Percentiles rank a stretch among this genome's conserved stretches.
Evolutionary conservation across 805 yeast species (phyloP).

Genomic region (Candida stauntonica): DNA sequence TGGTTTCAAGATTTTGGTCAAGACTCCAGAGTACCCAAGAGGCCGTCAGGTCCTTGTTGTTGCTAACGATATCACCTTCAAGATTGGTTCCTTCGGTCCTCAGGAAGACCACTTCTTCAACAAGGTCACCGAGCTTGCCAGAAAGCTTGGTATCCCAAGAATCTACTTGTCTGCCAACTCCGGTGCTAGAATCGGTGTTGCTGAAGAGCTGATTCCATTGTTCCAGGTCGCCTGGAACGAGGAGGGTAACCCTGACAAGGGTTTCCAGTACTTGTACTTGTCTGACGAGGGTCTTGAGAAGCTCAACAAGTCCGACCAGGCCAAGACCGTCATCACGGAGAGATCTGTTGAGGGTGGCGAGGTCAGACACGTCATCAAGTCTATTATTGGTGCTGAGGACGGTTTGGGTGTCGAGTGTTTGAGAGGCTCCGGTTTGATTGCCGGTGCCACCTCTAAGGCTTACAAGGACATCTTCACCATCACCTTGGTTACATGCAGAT

Average conservation of each 20-base stretch:
- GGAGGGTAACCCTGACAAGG: slow-evolving; percentile 68
- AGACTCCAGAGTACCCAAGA: slow-evolving; percentile 95
- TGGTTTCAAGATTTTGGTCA: slow-evolving; percentile 84
- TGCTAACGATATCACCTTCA: slow-evolving; percentile 96
- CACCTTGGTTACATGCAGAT: slow-evolving; percentile 98
- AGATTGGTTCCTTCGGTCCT: slow-evolving; percentile 99
- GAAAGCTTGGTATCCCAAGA: slow-evolving; percentile 90
- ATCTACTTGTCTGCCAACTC: slow-evolving; percentile 96
- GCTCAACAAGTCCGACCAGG: slow-evolving; percentile 55
- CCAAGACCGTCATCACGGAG: slow-evolving; percentile 66
- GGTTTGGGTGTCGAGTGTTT: slow-evolving; percentile 98
- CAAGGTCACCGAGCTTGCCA: slow-evolving; percentile 88
- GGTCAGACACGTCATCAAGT: slow-evolving; percentile 72
- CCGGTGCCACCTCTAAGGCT: slow-evolving; percentile 97
- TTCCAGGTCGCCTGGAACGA: slow-evolving; percentile 93
- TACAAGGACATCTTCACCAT: slow-evolving; percentile 96
- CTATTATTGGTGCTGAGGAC: slow-evolving; percentile 90
- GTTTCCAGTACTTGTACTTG: slow-evolving; percentile 86
- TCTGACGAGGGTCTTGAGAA: slow-evolving; percentile 58
- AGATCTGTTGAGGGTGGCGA: slow-evolving; percentile 81
- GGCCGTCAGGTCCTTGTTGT: slow-evolving; percentile 92
- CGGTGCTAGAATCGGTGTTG: slow-evolving; percentile 98
- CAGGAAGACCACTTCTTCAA: slow-evolving; percentile 89
- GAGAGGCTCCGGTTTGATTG: slow-evolving; percentile 96
- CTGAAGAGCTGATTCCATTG: slow-evolving; percentile 88